Base-by-base conservation (phyloP, 768 basidiomycete genomes). In the Lyophyllum semitale region DNA sequence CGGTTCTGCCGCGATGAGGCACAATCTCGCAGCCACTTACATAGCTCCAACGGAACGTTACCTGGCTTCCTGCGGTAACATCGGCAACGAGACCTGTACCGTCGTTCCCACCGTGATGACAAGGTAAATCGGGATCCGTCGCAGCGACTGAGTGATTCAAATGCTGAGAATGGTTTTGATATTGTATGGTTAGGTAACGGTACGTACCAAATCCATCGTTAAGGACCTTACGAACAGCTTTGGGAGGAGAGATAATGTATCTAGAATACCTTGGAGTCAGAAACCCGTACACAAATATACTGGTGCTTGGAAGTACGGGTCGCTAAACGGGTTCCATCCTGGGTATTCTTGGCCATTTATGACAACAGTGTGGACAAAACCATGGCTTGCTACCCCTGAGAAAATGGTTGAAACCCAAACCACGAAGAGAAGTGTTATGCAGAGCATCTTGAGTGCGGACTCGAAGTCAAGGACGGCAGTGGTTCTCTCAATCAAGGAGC, bases 31-130 rank as follows among this genome's bases (percentile, higher is more conserved):
- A 25, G n/a, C 33, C n/a, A 68, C 75, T 59, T 64, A 79, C 78
- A 62, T 74, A 73, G 51, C 60, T 68, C 79, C 79, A 80, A 49
- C 73, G 61, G 60, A 81, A 80, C 2, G 65, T 67, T 29, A 80
- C 68, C 49, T 71, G 63, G 51, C 75, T 74, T 30, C 80, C 78
- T 43, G 78, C 73, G 40, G 67, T 51, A 41, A 66, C 76, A 35
- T 71, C 69, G 29, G 77, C 77, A 35, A 75, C 51, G 18, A 67
- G 64, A 45, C 63, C 54, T 6, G 75, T 77, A 15, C 71, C 73
- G 47, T 67, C 61, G 48, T 73, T 68, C 23, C 79, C 79, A 48
- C 71, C 73, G 44, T 70, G 68, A 58, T 76, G 72, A 65, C 80
- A 81, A 26, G 78, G 71, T 41, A 80, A 65, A 59, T 79, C 72